Conservation (phyloP, 2,329 filamentous ascomycete genomes). For the Fusarium sambucinum region DNA sequence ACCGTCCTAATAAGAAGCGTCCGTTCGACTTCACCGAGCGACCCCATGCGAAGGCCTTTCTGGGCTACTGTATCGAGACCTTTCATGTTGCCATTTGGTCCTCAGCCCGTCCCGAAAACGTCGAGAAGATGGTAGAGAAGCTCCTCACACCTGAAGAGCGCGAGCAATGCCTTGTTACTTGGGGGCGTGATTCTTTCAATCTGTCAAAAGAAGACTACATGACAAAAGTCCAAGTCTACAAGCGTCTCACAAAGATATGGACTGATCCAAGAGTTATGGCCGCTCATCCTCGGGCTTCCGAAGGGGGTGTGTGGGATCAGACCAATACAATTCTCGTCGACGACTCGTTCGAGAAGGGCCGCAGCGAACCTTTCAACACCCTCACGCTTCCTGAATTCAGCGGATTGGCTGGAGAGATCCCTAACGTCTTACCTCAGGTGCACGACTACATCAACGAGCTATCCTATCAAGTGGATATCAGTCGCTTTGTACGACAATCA, state of each 20-base stretch:
- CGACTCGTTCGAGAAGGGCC: conserved; percentile 83
- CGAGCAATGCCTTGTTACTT: conserved; percentile 73
- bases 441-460: conserved; percentile 72
- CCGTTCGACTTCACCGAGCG: conserved; percentile 71
- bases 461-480: conserved; percentile 69
- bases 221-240: conserved; percentile 86
- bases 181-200: conserved; percentile 82
- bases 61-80: conserved; percentile 78
- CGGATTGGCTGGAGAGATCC: conserved; percentile 57
- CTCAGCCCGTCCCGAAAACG: conserved; percentile 81
- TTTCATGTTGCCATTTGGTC: conserved; percentile 93
- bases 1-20: conserved; percentile 68
- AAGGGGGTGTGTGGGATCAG: conserved; percentile 75
- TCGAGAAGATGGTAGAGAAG: conserved; percentile 72
- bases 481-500: conserved; percentile 65
- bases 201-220: conserved; percentile 74
- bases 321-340: conserved; percentile 91
- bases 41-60: conserved; percentile 75
- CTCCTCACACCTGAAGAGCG: conserved; percentile 70
- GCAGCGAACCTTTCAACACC: conserved; percentile 85
- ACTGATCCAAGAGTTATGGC: conserved; percentile 56
- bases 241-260: conserved; percentile 83
- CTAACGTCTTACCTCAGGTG: conserved; percentile 66
- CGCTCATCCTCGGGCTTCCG: conserved; percentile 58
- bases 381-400: conserved; percentile 83